Evolutionary conservation across 2,329 filamentous ascomycete species (phyloP).

Genomic region (Ophiosphaerella narmari): DNA sequence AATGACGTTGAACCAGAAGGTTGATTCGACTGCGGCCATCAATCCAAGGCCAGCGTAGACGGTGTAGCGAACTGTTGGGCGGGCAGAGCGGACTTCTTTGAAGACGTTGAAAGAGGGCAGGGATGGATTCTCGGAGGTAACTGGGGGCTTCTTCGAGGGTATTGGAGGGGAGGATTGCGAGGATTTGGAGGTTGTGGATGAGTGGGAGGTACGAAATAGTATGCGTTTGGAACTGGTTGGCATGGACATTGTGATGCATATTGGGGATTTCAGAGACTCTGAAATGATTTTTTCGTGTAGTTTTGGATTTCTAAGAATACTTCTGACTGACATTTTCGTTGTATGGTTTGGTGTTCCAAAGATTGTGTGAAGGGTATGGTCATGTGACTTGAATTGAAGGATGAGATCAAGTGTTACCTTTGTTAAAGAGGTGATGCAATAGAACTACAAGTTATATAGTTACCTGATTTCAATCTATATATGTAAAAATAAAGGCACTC

Average conservation of each 20-base stretch:
- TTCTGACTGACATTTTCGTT: no score
- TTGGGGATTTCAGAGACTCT: no score
- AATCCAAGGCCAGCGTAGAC: slow-evolving; percentile 29
- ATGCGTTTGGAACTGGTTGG: no score
- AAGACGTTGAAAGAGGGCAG: slow-evolving; percentile 21
- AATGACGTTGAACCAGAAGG: slow-evolving; percentile 35
- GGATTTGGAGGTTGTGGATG: neutral
- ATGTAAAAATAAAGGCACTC: slow-evolving; percentile 12
- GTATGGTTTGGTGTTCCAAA: no score
- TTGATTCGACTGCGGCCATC: slow-evolving; percentile 28
- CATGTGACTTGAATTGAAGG: no score
- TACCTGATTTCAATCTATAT: neutral
- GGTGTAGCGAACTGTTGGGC: slow-evolving; percentile 26
- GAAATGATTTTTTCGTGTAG: no score
- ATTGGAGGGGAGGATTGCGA: neutral
- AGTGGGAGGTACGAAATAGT: neutral
- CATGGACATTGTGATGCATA: no score
- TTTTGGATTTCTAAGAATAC: no score
- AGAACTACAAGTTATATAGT: neutral
- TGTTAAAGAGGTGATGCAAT: neutral
- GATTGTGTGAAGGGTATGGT: no score
- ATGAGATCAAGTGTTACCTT: no score
- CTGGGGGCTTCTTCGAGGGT: neutral
- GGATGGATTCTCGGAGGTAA: neutral
- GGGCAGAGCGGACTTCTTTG: slow-evolving; percentile 14